Base-by-base conservation (phyloP, 805 yeast genomes). In the Candida mattraensis region DNA sequence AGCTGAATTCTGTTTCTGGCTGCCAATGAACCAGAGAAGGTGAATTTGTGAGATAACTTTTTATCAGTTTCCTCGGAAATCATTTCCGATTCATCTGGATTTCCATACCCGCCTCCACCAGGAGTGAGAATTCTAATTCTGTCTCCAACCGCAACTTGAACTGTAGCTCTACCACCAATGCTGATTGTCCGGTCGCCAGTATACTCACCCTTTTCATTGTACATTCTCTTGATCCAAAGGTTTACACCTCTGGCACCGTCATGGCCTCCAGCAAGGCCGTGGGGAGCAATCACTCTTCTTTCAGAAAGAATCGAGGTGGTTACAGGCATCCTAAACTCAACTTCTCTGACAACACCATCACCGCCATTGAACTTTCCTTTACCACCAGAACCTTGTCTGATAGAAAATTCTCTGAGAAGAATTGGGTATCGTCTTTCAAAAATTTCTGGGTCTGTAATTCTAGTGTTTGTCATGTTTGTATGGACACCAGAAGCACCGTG, bases 81-180 rank as follows among this genome's bases (percentile, higher is more conserved):
- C 21, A 19, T 27, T 4, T 16, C 36, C 12, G 20, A 61, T 55
- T 50, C 37, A 7, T 30, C 47, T 9, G 42, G 45, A 7, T 28
- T 41, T 24, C 94, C 94, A 57, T 69, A 85, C 0, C 88, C 95
- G 28, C 91, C 95, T 19, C 93, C 95, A 28, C 95, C 95, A 2
- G 95, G 94, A 0, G 94, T 84, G 48, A 66, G 60, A 23, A 86
- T 76, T 7, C 78, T 56, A 21, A 86, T 56, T 35, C 83, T 66
- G 47, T 86, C 95, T 3, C 93, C 91, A 3, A 69, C 54, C 11
- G 61, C 48, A 36, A 78, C 67, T 10, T 64, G 53, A 3, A 83
- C 73, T 1, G 85, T 73, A 46, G 80, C 77, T 58, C 81, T 83
- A 14, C 91, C 91, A 5, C 89, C 87, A 17, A 86, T 65, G 43